Percentiles rank a stretch among this genome's conserved stretches.
Conservation (phyloP, 1,284 basidiomycete genomes). For the Fomes fomentarius region DNA sequence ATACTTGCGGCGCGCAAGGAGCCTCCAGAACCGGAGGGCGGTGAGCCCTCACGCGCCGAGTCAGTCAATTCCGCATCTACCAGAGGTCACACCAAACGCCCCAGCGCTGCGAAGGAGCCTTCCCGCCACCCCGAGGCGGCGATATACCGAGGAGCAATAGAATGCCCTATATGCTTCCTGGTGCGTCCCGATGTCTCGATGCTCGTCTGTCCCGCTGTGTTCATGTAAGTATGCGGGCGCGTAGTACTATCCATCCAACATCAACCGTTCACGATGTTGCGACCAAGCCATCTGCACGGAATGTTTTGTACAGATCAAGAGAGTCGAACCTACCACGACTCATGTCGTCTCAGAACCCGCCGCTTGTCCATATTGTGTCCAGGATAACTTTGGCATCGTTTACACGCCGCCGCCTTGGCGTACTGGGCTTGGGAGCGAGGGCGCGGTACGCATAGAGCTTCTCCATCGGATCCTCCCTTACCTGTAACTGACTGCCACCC, state of each 20-base stretch:
- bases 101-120: conserved; percentile 57
- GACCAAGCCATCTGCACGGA: conserved; percentile 99
- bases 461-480: neutral
- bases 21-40: conserved; percentile 48
- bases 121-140: conserved; percentile 68
- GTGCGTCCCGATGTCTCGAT: conserved; percentile 54
- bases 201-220: conserved; percentile 11
- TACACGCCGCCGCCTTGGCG: conserved; percentile 87
- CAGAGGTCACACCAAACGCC: conserved; percentile 51
- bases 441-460: conserved; percentile 48
- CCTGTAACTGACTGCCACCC: neutral
- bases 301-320: conserved; percentile 99
- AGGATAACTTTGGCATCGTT: conserved; percentile 94
- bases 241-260: conserved; percentile 92
- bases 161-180: conserved; percentile 99
- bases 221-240: conserved; percentile 8
- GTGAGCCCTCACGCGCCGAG: conserved; percentile 35
- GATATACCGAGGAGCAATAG: conserved; percentile 85
- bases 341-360: conserved; percentile 94
- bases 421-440: conserved; percentile 72
- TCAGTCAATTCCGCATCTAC: conserved; percentile 29
- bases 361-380: conserved; percentile 96
- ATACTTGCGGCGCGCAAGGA: conserved; percentile 79
- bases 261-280: conserved; percentile 97
- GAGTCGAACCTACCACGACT: conserved; percentile 89